A percentile compares a stretch with the other conserved stretches of the same genome.
phyloP scores from a whole-genome alignment of 2,329 filamentous ascomycete genomes.

The Macrophomina tecta region DNA sequence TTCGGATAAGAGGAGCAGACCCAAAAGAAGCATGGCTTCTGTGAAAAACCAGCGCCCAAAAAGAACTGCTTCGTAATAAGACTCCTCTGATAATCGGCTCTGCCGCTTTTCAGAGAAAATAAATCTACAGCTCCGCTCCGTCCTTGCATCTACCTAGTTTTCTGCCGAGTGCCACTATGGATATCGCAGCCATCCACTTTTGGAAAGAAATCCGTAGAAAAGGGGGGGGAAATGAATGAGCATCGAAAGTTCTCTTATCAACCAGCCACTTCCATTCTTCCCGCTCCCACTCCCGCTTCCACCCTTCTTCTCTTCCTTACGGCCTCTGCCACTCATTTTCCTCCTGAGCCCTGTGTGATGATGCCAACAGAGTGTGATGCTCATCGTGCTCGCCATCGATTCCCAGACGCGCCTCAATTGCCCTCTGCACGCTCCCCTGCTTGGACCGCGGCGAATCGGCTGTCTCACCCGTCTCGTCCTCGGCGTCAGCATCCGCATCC shows the following conservation, averaged over 20 bases:
- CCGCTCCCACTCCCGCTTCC: neutral
- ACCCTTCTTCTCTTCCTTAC: neutral
- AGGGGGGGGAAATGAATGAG: too few species aligned
- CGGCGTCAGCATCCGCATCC: neutral
- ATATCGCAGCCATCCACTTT: too few species aligned
- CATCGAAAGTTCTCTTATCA: neutral
- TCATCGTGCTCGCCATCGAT: constrained; percentile 15
- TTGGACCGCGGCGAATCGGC: constrained; percentile 1
- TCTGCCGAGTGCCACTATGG: too few species aligned
- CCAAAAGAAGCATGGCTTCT: constrained; percentile 71
- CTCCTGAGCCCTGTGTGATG: neutral
- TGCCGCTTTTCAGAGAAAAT: neutral
- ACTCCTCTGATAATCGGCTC: too few species aligned
- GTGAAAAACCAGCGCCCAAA: constrained; percentile 30
- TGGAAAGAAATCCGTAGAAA: too few species aligned
- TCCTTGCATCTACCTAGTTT: neutral
- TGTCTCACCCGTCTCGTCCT: neutral
- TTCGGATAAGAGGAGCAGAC: constrained; percentile 61
- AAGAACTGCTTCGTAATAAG: neutral
- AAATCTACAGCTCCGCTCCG: neutral
- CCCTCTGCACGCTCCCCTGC: constrained; percentile 7
- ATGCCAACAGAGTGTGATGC: constrained; percentile 18
- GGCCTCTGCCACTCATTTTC: constrained; percentile 16
- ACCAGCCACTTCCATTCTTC: neutral
- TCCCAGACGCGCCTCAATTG: constrained; percentile 5